phyloP scores from a whole-genome alignment of 129 eudicot genomes.

The Sambucus nigra region DNA sequence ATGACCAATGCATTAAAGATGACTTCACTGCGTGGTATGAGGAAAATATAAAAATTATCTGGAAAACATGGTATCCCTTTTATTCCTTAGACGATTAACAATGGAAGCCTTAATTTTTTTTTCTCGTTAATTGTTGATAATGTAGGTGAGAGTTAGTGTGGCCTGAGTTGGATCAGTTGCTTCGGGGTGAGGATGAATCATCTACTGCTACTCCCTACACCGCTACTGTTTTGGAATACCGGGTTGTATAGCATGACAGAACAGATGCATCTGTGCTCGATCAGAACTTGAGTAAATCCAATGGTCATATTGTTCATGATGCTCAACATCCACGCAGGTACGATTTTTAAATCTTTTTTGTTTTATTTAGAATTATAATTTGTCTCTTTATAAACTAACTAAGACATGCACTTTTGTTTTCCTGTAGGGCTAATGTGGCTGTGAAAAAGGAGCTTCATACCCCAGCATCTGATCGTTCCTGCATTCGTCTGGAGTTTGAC shows the following conservation, averaged over 20 bases:
- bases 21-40: slow-evolving; percentile 88
- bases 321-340: slow-evolving; percentile 97
- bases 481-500: slow-evolving; percentile 96
- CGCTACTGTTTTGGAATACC: slow-evolving; percentile 80
- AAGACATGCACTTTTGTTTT: slow-evolving; percentile 5
- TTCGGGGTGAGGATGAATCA: slow-evolving; percentile 67
- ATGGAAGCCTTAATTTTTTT: not conserved
- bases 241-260: slow-evolving; percentile 58
- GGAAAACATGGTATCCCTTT: not conserved
- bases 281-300: slow-evolving; percentile 34
- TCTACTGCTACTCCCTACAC: slow-evolving; percentile 78
- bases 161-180: slow-evolving; percentile 89
- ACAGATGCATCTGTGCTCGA: slow-evolving; percentile 22
- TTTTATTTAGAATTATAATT: not conserved
- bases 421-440: slow-evolving; percentile 66
- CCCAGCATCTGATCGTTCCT: slow-evolving; percentile 90
- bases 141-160: slow-evolving; percentile 81
- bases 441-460: slow-evolving; percentile 86
- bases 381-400: slow-evolving; percentile 7
- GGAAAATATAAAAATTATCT: not conserved
- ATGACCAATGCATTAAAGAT: slow-evolving; percentile 96
- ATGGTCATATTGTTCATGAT: slow-evolving; percentile 68
- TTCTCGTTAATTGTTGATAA: slow-evolving; percentile 8
- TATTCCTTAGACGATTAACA: not conserved
- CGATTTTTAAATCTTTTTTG: not conserved